Base-by-base conservation (phyloP, 805 yeast genomes). In the Hanseniaspora meyeri region DNA sequence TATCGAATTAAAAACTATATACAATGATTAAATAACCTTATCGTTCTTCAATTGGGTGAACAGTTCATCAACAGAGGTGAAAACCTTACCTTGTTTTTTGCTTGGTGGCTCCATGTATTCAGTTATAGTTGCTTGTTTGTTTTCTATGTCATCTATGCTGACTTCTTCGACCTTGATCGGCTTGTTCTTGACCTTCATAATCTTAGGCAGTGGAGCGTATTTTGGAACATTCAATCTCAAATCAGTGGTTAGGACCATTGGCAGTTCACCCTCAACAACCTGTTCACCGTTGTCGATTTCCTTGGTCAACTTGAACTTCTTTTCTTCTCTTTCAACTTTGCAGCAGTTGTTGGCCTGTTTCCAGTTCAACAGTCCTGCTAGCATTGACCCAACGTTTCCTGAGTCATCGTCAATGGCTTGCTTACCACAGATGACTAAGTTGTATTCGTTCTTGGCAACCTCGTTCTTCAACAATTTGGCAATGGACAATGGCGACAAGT, bases 101-200 rank as follows among this genome's bases (percentile, higher is more conserved):
- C 76, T 75, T 20, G 90, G 82, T 29, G 98, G 98, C 68, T 93
- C 97, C 62, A 82, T 82, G 16, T 93, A 83, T 66, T 81, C 79
- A 58, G 87, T 65, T 2, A 82, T 74, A 66, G 86, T 82, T 59
- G 90, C 71, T 64, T 91, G 79, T 39, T 79, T 77, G 36, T 78
- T 68, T 37, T 85, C 76, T n/a, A 83, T 85, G 59, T 87, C 78
- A 63, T 86, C 95, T 17, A 63, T 59, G n/a, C 66, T 73, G 20
- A 82, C 70, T 69, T 73, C 77, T 71, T 70, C 79, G 68, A 65
- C 80, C 75, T 81, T 87, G 68, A 90, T 75, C 4, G 96, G 96
- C 76, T 88, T 90, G 80, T 90, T 90, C 76, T 93, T 93, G 57
- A 97, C 97, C 76, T 93, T 93, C 97, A 93, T 93, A 74, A 90